Percentiles rank a stretch among this genome's conserved stretches.
Evolutionary conservation across 805 yeast species (phyloP).

Genomic region (Candida ascalaphidarum): DNA sequence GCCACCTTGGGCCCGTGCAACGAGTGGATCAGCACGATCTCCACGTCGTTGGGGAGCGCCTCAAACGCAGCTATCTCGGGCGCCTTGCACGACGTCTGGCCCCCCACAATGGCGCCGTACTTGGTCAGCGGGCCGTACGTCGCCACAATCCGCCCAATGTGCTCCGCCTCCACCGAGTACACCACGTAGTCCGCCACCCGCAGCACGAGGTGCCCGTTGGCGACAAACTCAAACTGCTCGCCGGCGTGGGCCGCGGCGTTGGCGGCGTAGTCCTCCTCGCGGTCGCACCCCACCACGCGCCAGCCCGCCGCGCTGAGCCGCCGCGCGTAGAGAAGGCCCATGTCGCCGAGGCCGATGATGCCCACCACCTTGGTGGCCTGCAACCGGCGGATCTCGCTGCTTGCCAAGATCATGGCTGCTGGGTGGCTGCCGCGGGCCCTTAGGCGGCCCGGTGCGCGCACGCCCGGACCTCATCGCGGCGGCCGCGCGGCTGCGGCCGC

Average conservation of each 20-base stretch:
- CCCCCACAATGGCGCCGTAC: constrained; percentile 89
- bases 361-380: constrained; percentile 53
- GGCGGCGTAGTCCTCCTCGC: constrained; percentile 52
- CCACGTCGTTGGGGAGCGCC: constrained; percentile 66
- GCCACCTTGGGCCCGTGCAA: constrained; percentile 91
- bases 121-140: constrained; percentile 84
- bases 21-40: constrained; percentile 83
- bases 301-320: constrained; percentile 77
- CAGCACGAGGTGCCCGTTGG: constrained; percentile 79
- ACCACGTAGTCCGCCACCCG: constrained; percentile 75
- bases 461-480: not conserved
- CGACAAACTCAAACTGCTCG: constrained; percentile 46
- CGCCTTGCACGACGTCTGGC: constrained; percentile 91
- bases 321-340: constrained; percentile 86
- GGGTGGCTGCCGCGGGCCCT: too few relatives aligned
- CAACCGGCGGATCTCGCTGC: too few relatives aligned
- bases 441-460: not conserved
- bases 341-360: constrained; percentile 92
- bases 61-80: constrained; percentile 89
- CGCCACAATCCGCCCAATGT: constrained; percentile 62
- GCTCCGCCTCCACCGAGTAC: constrained; percentile 90
- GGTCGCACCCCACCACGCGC: constrained; percentile 83
- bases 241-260: constrained; percentile 31
- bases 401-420: too few relatives aligned
- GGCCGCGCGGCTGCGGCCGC: not conserved